Base-by-base conservation (phyloP, 2,329 filamentous ascomycete genomes). In the Fusarium euwallaceae region DNA sequence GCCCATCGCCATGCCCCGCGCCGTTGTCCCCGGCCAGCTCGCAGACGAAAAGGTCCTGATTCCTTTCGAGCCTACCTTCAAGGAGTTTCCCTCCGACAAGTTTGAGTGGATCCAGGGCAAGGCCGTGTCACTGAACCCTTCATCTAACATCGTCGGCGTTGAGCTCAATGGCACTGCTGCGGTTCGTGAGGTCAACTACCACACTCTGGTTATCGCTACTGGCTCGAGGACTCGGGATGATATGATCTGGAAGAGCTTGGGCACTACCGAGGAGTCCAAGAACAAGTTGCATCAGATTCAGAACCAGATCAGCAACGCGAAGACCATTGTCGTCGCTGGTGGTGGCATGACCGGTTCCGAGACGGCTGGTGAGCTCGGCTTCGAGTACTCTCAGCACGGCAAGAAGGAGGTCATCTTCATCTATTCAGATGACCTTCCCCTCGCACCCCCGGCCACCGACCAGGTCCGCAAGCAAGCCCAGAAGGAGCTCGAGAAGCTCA, bases 161-260 rank as follows among this genome's bases (percentile, higher is more conserved):
- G 72, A 80, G 24, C 79, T 82, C 36, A 81, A 80, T 53, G 82
- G 79, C 6, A 82, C 81, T 8, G 60, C 73, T 11, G 77, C 69
- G 6, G 74, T 76, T n/a, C 80, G 82, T 7, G 80, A 80, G 12
- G 77, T 90, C 64, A 69, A 70, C 22, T 92, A 91, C 76, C 84
- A 90, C 72, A 85, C 84, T 24, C 82, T 91, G 14, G 77, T 92
- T 69, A 80, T 92, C 51, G 88, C 89, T 11, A 91, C 89, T 3
- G 90, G 90, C 9, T 81, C 86, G 4, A 81, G 82, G 32, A 83
- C 84, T 36, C 81, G 76, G 24, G 84, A 83, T 6, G 80, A 78
- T 69, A 82, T 87, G 80, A 88, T 89, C 1, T 90, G 86, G 80
- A 91, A 90, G 79, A 80, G 79, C 22, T 72, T 86, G 11, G 83